phyloP scores from a whole-genome alignment of 768 basidiomycete genomes.

The Kwoniella shandongensis region DNA sequence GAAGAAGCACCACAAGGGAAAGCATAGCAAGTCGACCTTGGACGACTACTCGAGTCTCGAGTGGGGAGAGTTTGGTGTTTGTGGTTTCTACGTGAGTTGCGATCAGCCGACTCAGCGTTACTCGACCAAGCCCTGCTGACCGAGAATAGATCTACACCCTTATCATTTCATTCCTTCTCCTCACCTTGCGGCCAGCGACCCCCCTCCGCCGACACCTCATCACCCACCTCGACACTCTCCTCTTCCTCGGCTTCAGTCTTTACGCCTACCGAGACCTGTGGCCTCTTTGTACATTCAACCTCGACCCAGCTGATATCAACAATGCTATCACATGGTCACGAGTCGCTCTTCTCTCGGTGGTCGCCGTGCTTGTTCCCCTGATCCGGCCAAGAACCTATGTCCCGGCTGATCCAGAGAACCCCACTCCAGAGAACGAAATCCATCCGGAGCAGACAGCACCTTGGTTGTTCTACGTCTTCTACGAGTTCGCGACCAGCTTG shows the following conservation, averaged over 20 bases:
- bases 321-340: slow-evolving; percentile 61
- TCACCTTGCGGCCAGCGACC: slow-evolving; percentile 54
- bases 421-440: slow-evolving; percentile 26
- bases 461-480: slow-evolving; percentile 57
- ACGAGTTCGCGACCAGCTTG: slow-evolving; percentile 61
- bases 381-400: slow-evolving; percentile 62
- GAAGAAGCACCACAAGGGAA: slow-evolving; percentile 47
- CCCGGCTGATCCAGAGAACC: slow-evolving; percentile 59
- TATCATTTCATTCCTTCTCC: slow-evolving; percentile 57
- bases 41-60: slow-evolving; percentile 47
- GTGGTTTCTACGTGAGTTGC: slow-evolving; percentile 52
- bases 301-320: slow-evolving; percentile 58
- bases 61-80: slow-evolving; percentile 50
- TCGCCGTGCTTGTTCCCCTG: slow-evolving; percentile 60
- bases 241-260: slow-evolving; percentile 59
- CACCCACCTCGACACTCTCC: slow-evolving; percentile 59
- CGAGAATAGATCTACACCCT: slow-evolving; percentile 56
- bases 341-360: slow-evolving; percentile 57
- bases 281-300: slow-evolving; percentile 63
- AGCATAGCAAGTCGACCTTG: slow-evolving; percentile 42
- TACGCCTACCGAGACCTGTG: slow-evolving; percentile 63
- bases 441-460: slow-evolving; percentile 62
- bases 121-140: background rate
- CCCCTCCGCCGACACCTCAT: slow-evolving; percentile 55
- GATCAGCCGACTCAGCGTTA: background rate